phyloP scores from a whole-genome alignment of 225 moss, liverwort and hornwort species.

The Climacium dendroides region DNA sequence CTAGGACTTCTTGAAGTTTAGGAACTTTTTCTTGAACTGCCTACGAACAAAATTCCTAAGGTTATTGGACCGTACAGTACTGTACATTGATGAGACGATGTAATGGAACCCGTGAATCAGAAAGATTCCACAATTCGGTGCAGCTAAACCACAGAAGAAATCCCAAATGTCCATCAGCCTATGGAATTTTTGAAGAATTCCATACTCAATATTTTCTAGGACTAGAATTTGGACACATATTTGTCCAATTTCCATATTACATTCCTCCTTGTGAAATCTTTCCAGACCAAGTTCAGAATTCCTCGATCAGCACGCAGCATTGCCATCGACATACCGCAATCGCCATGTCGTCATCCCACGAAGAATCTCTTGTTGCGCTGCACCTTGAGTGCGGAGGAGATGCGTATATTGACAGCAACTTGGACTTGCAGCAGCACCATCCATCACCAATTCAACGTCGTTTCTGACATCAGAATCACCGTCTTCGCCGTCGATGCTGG shows the following conservation, averaged over 20 bases:
- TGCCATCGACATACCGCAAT: background rate
- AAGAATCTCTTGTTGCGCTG: constrained; percentile 21
- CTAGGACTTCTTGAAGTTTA: too few species aligned
- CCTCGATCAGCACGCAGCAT: background rate
- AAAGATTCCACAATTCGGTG: background rate
- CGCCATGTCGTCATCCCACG: constrained; percentile 35
- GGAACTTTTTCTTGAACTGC: too few species aligned
- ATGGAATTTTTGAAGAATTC: background rate
- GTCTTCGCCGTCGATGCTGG: background rate
- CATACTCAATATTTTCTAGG: background rate
- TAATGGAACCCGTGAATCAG: too few species aligned
- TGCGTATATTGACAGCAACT: constrained; percentile 10
- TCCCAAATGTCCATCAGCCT: background rate
- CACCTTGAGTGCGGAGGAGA: constrained; percentile 23
- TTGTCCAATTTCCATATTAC: background rate
- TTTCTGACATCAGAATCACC: too few species aligned
- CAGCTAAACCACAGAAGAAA: background rate
- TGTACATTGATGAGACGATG: background rate
- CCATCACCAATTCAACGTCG: background rate
- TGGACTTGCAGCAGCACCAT: background rate
- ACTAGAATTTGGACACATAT: background rate
- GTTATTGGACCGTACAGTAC: background rate
- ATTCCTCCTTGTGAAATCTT: background rate
- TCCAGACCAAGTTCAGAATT: background rate
- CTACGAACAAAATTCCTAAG: too few species aligned